phyloP scores from a whole-genome alignment of 345 rosid species.

The Lepidium africanum region DNA sequence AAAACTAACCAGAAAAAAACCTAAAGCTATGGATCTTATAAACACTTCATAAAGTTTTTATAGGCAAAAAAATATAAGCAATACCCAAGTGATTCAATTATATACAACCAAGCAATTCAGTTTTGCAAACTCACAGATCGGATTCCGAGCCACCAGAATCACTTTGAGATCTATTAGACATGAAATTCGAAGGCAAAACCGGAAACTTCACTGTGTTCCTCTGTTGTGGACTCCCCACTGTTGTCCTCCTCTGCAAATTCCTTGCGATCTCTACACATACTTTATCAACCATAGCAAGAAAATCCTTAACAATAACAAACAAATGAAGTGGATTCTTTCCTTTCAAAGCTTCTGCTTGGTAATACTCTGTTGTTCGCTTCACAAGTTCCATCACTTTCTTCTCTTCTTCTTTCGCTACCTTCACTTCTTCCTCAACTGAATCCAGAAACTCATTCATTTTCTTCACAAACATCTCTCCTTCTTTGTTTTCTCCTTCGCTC shows the following conservation, averaged over 20 bases:
- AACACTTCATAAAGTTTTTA: background rate
- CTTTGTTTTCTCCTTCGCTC: constrained; percentile 27
- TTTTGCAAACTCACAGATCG: constrained; percentile 6
- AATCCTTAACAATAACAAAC: constrained; percentile 67
- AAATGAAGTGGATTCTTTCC: constrained; percentile 40
- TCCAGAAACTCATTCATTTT: constrained; percentile 64
- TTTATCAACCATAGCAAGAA: constrained; percentile 75
- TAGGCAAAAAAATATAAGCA: background rate
- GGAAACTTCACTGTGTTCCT: constrained; percentile 29
- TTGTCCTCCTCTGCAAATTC: constrained; percentile 35
- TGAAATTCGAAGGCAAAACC: constrained; percentile 40
- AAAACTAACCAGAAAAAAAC: background rate
- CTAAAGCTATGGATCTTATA: background rate
- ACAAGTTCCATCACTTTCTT: constrained; percentile 53
- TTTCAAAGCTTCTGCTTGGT: constrained; percentile 57
- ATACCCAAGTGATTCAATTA: constrained; percentile 1
- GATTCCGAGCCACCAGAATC: constrained; percentile 43
- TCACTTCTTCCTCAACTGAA: constrained; percentile 52
- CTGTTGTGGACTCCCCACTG: constrained; percentile 1
- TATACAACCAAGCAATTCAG: constrained; percentile 11
- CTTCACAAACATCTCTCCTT: constrained; percentile 38
- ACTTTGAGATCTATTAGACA: constrained; percentile 33
- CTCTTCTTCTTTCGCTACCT: constrained; percentile 48
- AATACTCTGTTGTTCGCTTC: constrained; percentile 62
- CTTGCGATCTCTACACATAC: constrained; percentile 50